phyloP scores from a whole-genome alignment of 371 early-diverging fungal species.

The Parasitella parasitica region DNA sequence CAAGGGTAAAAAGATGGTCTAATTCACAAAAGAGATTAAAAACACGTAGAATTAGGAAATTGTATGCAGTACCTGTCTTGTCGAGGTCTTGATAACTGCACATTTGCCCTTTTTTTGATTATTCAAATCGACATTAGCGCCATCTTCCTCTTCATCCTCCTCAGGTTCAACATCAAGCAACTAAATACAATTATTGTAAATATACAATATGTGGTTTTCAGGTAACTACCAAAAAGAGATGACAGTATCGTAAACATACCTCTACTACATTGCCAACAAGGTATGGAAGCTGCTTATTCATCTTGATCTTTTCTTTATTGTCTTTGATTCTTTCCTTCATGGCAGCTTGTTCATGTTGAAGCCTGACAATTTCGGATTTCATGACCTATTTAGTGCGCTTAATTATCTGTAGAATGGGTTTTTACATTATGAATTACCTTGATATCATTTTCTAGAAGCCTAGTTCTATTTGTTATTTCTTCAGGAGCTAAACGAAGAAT shows the following conservation, averaged over 20 bases:
- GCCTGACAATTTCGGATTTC: slow-evolving; percentile 85
- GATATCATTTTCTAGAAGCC: slow-evolving; percentile 95
- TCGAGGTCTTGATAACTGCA: slow-evolving; percentile 97
- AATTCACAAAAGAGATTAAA: neutral
- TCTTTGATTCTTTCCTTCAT: slow-evolving; percentile 97
- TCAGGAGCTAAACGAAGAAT: slow-evolving; percentile 87
- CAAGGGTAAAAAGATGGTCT: slow-evolving; percentile 97
- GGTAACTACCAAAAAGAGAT: too few species aligned
- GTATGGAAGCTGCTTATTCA: slow-evolving; percentile 99
- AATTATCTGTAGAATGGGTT: neutral
- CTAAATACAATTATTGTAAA: too few species aligned
- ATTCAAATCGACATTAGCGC: slow-evolving; percentile 92
- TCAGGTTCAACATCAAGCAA: slow-evolving; percentile 89
- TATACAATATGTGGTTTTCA: too few species aligned
- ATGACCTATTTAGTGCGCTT: slow-evolving; percentile 62
- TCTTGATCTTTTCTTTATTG: slow-evolving; percentile 98
- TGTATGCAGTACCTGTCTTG: slow-evolving; percentile 75
- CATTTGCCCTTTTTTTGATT: slow-evolving; percentile 94
- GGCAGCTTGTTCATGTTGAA: slow-evolving; percentile 86
- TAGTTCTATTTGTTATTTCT: slow-evolving; percentile 89
- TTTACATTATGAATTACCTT: slow-evolving; percentile 61
- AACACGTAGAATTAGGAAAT: neutral
- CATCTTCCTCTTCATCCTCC: slow-evolving; percentile 89
- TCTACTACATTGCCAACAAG: slow-evolving; percentile 99
- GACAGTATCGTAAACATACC: slow-evolving; percentile 52